A percentile compares a stretch with the other conserved stretches of the same genome.
Evolutionary conservation across 441 rosid species (phyloP).

Genomic region (Arabidopsis hybrid): DNA sequence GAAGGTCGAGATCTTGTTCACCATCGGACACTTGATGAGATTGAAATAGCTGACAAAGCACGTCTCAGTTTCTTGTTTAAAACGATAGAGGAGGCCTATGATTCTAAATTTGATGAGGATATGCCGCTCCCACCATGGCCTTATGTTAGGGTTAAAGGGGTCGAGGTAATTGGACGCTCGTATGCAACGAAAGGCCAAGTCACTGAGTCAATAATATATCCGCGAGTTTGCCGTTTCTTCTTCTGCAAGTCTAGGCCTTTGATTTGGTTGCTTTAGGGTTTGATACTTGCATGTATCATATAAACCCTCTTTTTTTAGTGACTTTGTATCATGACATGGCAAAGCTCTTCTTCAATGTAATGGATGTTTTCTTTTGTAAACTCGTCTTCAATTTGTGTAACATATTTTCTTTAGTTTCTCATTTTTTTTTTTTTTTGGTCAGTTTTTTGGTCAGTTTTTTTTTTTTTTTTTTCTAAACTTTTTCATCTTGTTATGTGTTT

Average conservation of each 20-base stretch:
- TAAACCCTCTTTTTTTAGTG: neutral
- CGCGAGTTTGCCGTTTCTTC: too few relatives aligned
- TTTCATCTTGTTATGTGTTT: too few relatives aligned
- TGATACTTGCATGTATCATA: neutral
- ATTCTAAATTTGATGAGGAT: neutral
- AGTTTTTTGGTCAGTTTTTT: too few relatives aligned
- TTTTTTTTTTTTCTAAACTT: neutral
- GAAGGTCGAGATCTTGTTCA: conserved; percentile 8
- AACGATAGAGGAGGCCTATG: neutral
- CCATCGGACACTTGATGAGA: neutral
- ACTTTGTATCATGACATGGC: neutral
- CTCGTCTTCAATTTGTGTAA: too few relatives aligned
- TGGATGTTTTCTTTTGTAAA: neutral
- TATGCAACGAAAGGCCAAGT: neutral
- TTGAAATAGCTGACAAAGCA: neutral
- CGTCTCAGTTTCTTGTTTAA: conserved; percentile 22
- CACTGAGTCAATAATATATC: neutral
- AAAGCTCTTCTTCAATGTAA: neutral
- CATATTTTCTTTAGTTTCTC: too few relatives aligned
- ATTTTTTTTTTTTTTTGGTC: too few relatives aligned
- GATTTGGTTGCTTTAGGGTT: neutral
- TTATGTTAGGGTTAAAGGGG: neutral
- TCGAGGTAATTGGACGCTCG: too few relatives aligned
- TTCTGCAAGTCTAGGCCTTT: neutral
- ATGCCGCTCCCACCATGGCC: neutral